Evolutionary conservation across 202 grass and related monocot genomes (phyloP).

Genomic region (Alloteropsis angusta): DNA sequence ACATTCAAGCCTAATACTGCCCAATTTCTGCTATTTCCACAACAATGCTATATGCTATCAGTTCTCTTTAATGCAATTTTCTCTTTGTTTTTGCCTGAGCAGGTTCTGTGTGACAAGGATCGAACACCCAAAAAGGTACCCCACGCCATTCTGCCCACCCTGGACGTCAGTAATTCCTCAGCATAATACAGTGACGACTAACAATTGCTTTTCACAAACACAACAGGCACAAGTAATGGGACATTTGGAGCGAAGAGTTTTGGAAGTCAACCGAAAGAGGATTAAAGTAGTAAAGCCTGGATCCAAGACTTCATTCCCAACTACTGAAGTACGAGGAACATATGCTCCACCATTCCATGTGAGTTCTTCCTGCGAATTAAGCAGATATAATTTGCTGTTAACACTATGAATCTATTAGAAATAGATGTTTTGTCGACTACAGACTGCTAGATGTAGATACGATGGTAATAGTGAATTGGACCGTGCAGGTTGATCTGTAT

Average conservation of each 20-base stretch:
- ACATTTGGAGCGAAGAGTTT: constrained; percentile 78
- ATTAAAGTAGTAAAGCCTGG: constrained; percentile 97
- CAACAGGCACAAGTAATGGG: constrained; percentile 64
- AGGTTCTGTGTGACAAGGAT: constrained; percentile 91
- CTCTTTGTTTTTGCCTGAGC: constrained; percentile 18
- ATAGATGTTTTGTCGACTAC: neutral
- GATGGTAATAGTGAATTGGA: neutral
- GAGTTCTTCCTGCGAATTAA: neutral
- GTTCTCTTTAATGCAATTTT: neutral
- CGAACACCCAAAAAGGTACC: constrained; percentile 71
- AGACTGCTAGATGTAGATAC: neutral
- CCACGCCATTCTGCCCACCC: neutral
- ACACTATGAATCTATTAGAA: neutral
- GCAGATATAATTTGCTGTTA: neutral
- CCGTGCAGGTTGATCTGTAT: constrained; percentile 72
- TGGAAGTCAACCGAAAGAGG: constrained; percentile 80
- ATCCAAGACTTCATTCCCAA: constrained; percentile 79
- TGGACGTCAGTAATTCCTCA: neutral
- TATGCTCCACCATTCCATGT: constrained; percentile 92
- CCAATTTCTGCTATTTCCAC: neutral
- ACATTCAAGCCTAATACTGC: neutral
- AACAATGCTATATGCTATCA: constrained; percentile 2
- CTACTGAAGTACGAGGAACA: constrained; percentile 76
- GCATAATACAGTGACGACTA: neutral
- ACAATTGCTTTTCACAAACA: neutral